Evolutionary conservation across 768 basidiomycete species (phyloP).

Genomic region (Hydnum rufescens): DNA sequence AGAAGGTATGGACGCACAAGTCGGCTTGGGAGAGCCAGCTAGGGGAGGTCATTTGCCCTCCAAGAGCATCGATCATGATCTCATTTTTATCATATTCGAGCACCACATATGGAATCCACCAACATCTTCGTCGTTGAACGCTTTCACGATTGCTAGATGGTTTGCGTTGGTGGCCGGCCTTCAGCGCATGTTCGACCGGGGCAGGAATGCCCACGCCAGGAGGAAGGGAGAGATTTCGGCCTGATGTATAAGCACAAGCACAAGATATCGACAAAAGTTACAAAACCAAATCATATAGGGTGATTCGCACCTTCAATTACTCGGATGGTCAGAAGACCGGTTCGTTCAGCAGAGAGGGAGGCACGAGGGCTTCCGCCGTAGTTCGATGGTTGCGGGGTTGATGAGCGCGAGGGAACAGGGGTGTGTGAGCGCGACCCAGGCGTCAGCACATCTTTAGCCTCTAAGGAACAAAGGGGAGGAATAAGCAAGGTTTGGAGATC

Average conservation of each 20-base stretch:
- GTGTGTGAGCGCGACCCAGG: constrained; percentile 55
- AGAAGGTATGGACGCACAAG: constrained; percentile 41
- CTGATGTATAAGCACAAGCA: no score
- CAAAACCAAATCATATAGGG: no score
- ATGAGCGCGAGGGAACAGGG: constrained; percentile 64
- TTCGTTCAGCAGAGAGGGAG: constrained; percentile 34
- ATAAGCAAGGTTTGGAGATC: background rate
- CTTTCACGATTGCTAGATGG: constrained; percentile 59
- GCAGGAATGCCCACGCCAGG: constrained; percentile 64
- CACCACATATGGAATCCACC: constrained; percentile 95
- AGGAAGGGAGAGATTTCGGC: constrained; percentile 63
- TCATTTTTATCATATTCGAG: constrained; percentile 98
- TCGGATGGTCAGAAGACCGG: constrained; percentile 85
- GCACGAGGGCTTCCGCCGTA: background rate
- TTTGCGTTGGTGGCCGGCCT: constrained; percentile 29
- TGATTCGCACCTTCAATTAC: constrained; percentile 60
- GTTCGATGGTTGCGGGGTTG: constrained; percentile 29
- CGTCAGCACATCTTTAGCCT: constrained; percentile 42
- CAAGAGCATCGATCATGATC: constrained; percentile 85
- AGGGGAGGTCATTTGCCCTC: constrained; percentile 76
- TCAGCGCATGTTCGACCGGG: constrained; percentile 65
- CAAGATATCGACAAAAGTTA: no score
- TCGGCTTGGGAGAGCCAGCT: constrained; percentile 92
- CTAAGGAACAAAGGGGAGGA: background rate
- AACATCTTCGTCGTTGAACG: constrained; percentile 78